A percentile compares a stretch with the other conserved stretches of the same genome.
Evolutionary conservation across 139 green algal genomes (phyloP).

Genomic region (Asterochloris erici): DNA sequence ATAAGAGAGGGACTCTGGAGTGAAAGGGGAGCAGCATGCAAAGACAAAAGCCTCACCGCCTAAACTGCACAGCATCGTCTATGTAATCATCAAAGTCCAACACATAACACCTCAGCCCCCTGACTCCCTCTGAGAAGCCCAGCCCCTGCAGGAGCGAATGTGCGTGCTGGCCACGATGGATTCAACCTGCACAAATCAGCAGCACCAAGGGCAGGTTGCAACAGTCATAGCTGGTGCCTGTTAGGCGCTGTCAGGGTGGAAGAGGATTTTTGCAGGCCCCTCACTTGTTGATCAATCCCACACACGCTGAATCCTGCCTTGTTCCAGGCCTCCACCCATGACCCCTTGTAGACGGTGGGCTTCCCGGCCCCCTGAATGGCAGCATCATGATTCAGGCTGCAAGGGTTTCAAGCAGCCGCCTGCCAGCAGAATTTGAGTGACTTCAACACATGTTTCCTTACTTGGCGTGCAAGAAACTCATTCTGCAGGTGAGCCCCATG

Average conservation of each 20-base stretch:
- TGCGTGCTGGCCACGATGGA: background rate
- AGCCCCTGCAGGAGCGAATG: constrained; percentile 31
- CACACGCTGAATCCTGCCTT: constrained; percentile 49
- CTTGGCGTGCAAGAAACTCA: constrained; percentile 44
- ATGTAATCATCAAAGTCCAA: constrained; percentile 60
- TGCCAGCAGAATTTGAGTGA: background rate
- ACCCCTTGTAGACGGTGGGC: constrained; percentile 48
- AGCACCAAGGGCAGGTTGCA: no score
- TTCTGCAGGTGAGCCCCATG: constrained; percentile 54
- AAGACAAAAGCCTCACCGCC: constrained; percentile 14
- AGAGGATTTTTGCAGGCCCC: no score
- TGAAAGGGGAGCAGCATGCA: background rate
- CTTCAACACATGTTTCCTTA: background rate
- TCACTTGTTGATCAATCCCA: constrained; percentile 51
- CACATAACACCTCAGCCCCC: constrained; percentile 47
- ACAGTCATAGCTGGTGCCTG: no score
- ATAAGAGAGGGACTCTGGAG: background rate
- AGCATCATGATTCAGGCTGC: background rate
- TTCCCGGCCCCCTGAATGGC: constrained; percentile 23
- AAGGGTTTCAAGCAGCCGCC: background rate
- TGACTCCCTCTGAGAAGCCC: constrained; percentile 48
- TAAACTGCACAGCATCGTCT: constrained; percentile 53
- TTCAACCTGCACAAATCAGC: background rate
- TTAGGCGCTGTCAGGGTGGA: no score
- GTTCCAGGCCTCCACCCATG: constrained; percentile 67